Base-by-base conservation (phyloP, 352 stramenopile genomes). In the Pythium phragmitis region DNA sequence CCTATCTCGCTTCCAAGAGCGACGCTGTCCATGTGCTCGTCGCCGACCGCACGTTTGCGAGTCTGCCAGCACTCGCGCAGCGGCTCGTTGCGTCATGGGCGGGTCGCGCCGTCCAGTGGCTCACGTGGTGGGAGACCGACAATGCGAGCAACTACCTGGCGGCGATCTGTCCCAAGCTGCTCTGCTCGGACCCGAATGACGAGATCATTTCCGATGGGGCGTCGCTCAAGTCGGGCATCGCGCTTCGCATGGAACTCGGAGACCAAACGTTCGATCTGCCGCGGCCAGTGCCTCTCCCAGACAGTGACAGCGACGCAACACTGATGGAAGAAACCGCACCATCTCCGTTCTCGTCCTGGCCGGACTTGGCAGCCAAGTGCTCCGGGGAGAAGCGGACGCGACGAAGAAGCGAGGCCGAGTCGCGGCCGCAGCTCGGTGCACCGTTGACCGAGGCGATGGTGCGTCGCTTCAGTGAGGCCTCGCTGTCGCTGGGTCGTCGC, bases 91-190 rank as follows among this genome's bases (percentile, higher is more conserved):
- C 79, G 3, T 77, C 67, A 30, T 96, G 87, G 87, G 79, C 87
- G 19, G 87, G 85, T 28, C 69, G 51, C 4, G 76, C 80, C 0
- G 78, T 96, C 13, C 74, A 75, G 23, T 80, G 71, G 64, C 57
- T 93, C 30, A 94, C 86, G 63, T 76, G 77, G 19, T 96, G 87
- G 87, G 77, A 94, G 39, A 94, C 85, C 0, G 75, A 96, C 57
- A 94, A 86, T 37, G 81, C 82, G 2, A 74, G 72, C 26, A 93
- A 94, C 55, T 94, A 90, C 50, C 48, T 94, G 19, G 68, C 77
- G 1, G 81, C 82, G n/a, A 72, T 68, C 1, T 96, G 87, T 61
- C 73, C 80, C 7, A 96, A 94, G 59, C 59, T 96, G 8, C 54
- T 96, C 4, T 96, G 87, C 62, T 96, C 85, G 0, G 85, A 96